Conservation (phyloP, 129 eudicot genomes). For the Escallonia herrerae region DNA sequence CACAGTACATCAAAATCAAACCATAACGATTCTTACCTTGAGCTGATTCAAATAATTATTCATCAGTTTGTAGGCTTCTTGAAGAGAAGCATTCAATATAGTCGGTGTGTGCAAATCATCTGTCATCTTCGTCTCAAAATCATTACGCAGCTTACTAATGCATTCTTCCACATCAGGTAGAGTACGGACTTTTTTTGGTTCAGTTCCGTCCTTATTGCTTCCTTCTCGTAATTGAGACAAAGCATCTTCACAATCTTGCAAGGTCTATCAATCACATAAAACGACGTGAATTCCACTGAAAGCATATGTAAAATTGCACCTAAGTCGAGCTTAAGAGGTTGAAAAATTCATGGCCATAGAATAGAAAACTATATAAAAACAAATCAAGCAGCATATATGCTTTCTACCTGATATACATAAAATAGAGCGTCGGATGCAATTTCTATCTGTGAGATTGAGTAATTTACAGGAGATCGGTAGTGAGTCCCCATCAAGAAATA, state of each 20-base stretch:
- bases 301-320: neutral
- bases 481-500: slow-evolving; percentile 82
- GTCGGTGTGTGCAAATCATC: slow-evolving; percentile 81
- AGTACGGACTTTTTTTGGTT: slow-evolving; percentile 23
- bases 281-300: neutral
- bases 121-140: slow-evolving; percentile 47
- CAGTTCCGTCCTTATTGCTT: slow-evolving; percentile 10
- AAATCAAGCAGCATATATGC: neutral
- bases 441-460: slow-evolving; percentile 65
- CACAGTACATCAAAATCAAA: neutral
- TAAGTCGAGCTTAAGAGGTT: neutral
- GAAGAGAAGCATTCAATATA: slow-evolving; percentile 52
- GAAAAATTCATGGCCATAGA: neutral
- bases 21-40: slow-evolving; percentile 34
- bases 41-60: slow-evolving; percentile 48
- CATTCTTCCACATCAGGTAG: slow-evolving; percentile 44
- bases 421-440: slow-evolving; percentile 69
- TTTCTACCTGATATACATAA: slow-evolving; percentile 67
- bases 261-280: slow-evolving; percentile 45
- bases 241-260: slow-evolving; percentile 60
- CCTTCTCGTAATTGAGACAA: slow-evolving; percentile 34
- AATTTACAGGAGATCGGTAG: slow-evolving; percentile 82
- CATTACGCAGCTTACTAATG: slow-evolving; percentile 36
- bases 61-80: slow-evolving; percentile 51
- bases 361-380: too few relatives aligned